These are phyloP conservation scores for Phytophthora pseudosyringae DNA, from an alignment of 352 stramenopile species.

Conservation along the genomic window DNA sequence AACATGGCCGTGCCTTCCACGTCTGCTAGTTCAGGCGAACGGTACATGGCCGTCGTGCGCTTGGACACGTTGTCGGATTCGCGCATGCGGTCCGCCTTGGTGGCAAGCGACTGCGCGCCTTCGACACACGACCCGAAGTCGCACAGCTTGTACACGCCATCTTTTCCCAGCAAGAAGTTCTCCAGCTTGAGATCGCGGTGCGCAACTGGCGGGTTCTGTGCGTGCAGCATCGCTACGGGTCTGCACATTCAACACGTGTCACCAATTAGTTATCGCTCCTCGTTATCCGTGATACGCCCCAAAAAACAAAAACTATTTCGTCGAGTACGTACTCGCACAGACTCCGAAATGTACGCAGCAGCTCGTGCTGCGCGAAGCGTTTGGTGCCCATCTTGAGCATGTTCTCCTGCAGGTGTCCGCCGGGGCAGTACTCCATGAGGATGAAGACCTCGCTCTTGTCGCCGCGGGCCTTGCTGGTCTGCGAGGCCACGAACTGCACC, in stretches of 20 bases:
- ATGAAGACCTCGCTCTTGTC: constrained; percentile 92
- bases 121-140: constrained; percentile 95
- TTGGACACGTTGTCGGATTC: constrained; percentile 96
- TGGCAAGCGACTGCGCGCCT: constrained; percentile 74
- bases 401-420: constrained; percentile 94
- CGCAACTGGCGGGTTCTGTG: constrained; percentile 90
- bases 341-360: constrained; percentile 68
- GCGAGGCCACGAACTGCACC: constrained; percentile 71
- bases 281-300: not conserved
- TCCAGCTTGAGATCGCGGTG: constrained; percentile 98
- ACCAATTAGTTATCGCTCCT: not conserved
- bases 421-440: constrained; percentile 97
- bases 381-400: constrained; percentile 89
- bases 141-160: constrained; percentile 94
- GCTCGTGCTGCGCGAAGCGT: constrained; percentile 70
- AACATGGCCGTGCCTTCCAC: constrained; percentile 93
- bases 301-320: constrained; percentile 5
- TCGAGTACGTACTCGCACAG: constrained; percentile 69
- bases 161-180: constrained; percentile 94
- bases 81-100: constrained; percentile 82
- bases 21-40: constrained; percentile 97
- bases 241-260: constrained; percentile 36
- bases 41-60: constrained; percentile 98
- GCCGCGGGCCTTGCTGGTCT: constrained; percentile 44
- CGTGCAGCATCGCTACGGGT: constrained; percentile 66